A percentile compares a stretch with the other conserved stretches of the same genome.
phyloP scores from a whole-genome alignment of 2,329 filamentous ascomycete species.

The Lecanicillium sp. region DNA sequence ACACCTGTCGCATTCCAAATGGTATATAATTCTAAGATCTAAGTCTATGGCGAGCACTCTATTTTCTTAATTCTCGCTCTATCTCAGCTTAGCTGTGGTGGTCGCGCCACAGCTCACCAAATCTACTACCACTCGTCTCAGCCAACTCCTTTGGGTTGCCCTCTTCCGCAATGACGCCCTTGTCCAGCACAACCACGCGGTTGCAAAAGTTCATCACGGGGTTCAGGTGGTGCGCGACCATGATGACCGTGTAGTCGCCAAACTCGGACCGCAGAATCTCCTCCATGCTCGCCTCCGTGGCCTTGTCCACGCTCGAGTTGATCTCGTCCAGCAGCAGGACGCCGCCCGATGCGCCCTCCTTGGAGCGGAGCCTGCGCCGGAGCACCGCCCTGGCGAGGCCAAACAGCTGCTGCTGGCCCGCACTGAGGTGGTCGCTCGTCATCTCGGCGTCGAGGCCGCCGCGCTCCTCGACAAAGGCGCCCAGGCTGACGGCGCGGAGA shows the following conservation, averaged over 20 bases:
- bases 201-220: slow-evolving; percentile 37
- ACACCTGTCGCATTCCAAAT: too few relatives aligned
- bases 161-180: slow-evolving; percentile 48
- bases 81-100: too few relatives aligned
- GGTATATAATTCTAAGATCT: too few relatives aligned
- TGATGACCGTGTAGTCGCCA: slow-evolving; percentile 41
- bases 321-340: neutral
- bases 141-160: slow-evolving; percentile 52
- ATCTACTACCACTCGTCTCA: slow-evolving; percentile 39
- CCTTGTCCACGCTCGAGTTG: slow-evolving; percentile 20
- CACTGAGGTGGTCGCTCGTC: slow-evolving; percentile 42
- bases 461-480: slow-evolving; percentile 24
- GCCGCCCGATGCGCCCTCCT: too few relatives aligned
- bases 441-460: slow-evolving; percentile 34
- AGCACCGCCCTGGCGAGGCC: slow-evolving; percentile 55
- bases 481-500: slow-evolving; percentile 31
- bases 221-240: slow-evolving; percentile 26
- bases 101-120: slow-evolving; percentile 48
- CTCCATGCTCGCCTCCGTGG: slow-evolving; percentile 21
- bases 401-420: slow-evolving; percentile 60
- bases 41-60: too few relatives aligned
- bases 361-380: slow-evolving; percentile 30
- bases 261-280: slow-evolving; percentile 22
- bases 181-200: slow-evolving; percentile 14
- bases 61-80: too few relatives aligned